Conservation (phyloP, 1,284 basidiomycete species). For the Microbotryomycetes sp. region DNA sequence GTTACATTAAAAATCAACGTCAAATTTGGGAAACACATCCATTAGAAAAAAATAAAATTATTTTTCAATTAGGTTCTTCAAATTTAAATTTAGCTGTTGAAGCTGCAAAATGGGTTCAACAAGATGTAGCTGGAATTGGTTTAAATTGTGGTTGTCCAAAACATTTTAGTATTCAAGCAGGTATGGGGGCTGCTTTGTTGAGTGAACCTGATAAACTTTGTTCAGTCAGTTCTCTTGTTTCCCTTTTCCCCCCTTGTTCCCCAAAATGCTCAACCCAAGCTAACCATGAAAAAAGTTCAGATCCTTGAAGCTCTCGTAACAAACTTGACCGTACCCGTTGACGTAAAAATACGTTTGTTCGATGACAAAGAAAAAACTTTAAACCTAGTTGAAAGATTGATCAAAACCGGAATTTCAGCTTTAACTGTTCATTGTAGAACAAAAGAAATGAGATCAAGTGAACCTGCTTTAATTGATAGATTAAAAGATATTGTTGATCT, state of each 20-base stretch:
- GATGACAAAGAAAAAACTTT: conserved; percentile 63
- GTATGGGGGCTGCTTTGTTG: conserved; percentile 95
- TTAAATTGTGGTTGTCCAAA: conserved; percentile 68
- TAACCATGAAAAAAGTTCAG: no score
- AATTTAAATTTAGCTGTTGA: conserved; percentile 83
- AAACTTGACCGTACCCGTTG: conserved; percentile 72
- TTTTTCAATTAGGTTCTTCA: conserved; percentile 87
- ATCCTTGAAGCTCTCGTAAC: conserved; percentile 71
- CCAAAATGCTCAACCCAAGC: no score
- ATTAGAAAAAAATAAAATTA: conserved; percentile 81
- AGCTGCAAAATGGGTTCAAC: conserved; percentile 76
- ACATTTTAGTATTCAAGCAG: conserved; percentile 86
- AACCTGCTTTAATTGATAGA: conserved; percentile 71
- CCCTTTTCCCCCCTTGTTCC: background rate
- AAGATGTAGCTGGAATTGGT: conserved; percentile 90
- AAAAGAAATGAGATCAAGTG: conserved; percentile 78
- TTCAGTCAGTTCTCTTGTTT: conserved; percentile 33
- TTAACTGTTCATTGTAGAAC: conserved; percentile 95
- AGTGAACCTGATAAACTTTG: conserved; percentile 86
- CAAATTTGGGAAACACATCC: conserved; percentile 91
- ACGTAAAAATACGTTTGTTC: conserved; percentile 86
- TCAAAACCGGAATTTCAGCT: conserved; percentile 78
- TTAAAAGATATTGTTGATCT: conserved; percentile 78
- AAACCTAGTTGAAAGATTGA: conserved; percentile 75
- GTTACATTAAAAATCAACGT: conserved; percentile 64